Conservation (phyloP, 441 rosid genomes). For the Pelargonium australe region DNA sequence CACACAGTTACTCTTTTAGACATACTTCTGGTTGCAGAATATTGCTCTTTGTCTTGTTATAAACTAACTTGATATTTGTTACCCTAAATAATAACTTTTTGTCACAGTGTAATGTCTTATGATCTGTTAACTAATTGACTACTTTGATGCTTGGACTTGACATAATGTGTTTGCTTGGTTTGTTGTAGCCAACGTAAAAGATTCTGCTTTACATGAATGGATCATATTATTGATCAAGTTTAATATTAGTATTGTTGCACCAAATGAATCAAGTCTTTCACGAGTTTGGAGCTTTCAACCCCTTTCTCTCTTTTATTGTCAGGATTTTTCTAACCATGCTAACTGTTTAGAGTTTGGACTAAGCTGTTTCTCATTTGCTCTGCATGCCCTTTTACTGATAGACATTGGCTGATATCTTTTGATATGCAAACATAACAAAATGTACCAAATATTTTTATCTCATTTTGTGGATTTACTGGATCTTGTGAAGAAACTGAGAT, state of each 20-base stretch:
- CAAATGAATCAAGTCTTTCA: not conserved
- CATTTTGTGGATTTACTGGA: not conserved
- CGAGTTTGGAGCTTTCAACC: not conserved
- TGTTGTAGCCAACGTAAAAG: not conserved
- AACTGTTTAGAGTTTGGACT: not conserved
- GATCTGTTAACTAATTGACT: not conserved
- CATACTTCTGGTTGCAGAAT: not conserved
- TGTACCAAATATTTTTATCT: not conserved
- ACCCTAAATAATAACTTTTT: not conserved
- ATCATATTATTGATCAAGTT: not conserved
- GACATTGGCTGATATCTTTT: not conserved
- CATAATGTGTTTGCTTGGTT: not conserved
- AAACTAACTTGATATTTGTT: not conserved
- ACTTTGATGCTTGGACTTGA: not conserved
- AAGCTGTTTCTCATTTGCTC: not conserved
- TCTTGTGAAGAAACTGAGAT: not conserved
- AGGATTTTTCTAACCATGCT: not conserved
- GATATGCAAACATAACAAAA: not conserved
- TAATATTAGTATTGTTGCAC: not conserved
- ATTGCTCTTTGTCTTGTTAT: not conserved
- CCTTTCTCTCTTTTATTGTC: not conserved
- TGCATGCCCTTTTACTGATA: not conserved
- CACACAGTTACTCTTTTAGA: not conserved
- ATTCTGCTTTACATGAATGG: not conserved
- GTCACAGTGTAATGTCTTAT: not conserved